Evolutionary conservation across 2,329 filamentous ascomycete species (phyloP).

Genomic region (Penicillium paneum): DNA sequence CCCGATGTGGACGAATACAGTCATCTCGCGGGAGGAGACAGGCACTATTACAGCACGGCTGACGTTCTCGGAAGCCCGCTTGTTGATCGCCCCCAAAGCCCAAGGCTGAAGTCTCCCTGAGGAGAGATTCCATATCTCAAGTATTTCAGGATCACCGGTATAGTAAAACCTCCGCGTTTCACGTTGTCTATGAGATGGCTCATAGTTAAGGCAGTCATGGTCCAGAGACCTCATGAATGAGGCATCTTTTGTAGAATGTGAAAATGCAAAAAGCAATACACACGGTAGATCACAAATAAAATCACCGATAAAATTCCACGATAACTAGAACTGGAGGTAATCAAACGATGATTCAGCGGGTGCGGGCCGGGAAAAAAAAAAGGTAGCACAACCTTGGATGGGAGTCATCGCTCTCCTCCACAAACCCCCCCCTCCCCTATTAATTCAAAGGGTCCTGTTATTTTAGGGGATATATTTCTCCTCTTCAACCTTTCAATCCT

Average conservation of each 20-base stretch:
- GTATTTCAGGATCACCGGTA: conserved; percentile 42
- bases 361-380: conserved; percentile 11
- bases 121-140: conserved; percentile 32
- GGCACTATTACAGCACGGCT: conserved; percentile 44
- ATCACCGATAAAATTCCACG: not conserved
- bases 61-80: conserved; percentile 39
- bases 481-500: not conserved
- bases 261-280: not conserved
- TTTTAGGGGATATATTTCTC: conserved; percentile 18
- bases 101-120: conserved; percentile 26
- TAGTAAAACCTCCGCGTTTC: conserved; percentile 40
- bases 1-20: conserved; percentile 39
- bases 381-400: conserved; percentile 3
- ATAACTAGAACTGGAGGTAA: not conserved
- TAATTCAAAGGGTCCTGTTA: not conserved
- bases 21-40: conserved; percentile 32
- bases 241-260: not conserved
- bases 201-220: not conserved
- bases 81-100: conserved; percentile 28
- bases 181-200: conserved; percentile 39
- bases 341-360: conserved; percentile 21
- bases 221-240: not conserved
- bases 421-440: not conserved
- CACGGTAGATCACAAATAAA: not conserved
- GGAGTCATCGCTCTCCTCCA: conserved; percentile 18